Percentiles rank a stretch among this genome's conserved stretches.
Evolutionary conservation across 1,284 basidiomycete genomes (phyloP).

Genomic region (Limonomyces culmigenus): DNA sequence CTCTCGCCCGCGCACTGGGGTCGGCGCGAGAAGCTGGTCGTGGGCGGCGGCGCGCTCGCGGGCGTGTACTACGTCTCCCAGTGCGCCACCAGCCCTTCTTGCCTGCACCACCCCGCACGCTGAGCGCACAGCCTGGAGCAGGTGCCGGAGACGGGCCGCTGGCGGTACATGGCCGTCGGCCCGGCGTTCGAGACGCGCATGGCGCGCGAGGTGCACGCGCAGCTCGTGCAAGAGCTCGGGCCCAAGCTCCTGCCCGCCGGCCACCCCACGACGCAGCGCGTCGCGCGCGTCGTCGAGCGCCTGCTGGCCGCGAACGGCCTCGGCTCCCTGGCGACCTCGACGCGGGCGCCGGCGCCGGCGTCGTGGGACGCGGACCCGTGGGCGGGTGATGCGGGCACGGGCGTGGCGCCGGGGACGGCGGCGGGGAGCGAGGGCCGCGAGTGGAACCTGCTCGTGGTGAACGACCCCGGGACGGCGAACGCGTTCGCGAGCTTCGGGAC

Average conservation of each 20-base stretch:
- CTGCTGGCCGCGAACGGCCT: slow-evolving; percentile 63
- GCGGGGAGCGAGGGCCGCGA: slow-evolving; percentile 15
- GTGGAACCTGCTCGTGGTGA: slow-evolving; percentile 72
- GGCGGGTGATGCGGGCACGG: slow-evolving; percentile 4
- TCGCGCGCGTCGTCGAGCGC: slow-evolving; percentile 54
- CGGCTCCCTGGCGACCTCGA: slow-evolving; percentile 31
- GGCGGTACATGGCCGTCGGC: slow-evolving; percentile 70
- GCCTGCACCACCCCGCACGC: slow-evolving; percentile 2
- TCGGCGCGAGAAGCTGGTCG: too few relatives aligned
- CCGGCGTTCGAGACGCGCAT: slow-evolving; percentile 42
- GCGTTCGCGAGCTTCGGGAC: slow-evolving; percentile 66
- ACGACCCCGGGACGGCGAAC: slow-evolving; percentile 61
- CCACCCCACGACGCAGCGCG: slow-evolving; percentile 49
- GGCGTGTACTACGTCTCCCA: slow-evolving; percentile 43
- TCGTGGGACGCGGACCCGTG: slow-evolving; percentile 5
- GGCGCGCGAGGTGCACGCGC: slow-evolving; percentile 28
- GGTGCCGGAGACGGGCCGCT: slow-evolving; percentile 70
- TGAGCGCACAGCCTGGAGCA: slow-evolving; percentile 45
- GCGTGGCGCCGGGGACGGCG: slow-evolving; percentile 8
- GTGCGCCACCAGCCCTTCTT: slow-evolving; percentile 21
- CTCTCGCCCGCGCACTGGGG: too few relatives aligned
- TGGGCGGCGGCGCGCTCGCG: too few relatives aligned
- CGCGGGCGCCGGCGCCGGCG: slow-evolving; percentile 1
- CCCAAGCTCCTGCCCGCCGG: slow-evolving; percentile 46
- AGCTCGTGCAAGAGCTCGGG: slow-evolving; percentile 38